Conservation (phyloP, 306 rosid genomes). For the Trichosanthes cucumerina region DNA sequence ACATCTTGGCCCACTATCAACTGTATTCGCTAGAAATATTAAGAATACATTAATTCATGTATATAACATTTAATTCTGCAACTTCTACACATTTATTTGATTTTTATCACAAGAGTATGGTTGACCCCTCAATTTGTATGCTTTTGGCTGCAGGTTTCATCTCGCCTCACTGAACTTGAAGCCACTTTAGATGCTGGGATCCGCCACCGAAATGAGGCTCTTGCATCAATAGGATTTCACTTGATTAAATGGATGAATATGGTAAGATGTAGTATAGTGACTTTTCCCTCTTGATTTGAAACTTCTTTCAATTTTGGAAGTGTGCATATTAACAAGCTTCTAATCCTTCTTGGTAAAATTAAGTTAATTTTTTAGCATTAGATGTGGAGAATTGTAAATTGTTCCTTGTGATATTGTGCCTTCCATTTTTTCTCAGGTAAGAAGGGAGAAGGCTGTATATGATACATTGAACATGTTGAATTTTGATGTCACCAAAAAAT, state of each 20-base stretch:
- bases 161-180: slow-evolving; percentile 85
- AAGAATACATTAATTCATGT: neutral
- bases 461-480: slow-evolving; percentile 92
- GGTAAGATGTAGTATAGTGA: slow-evolving; percentile 32
- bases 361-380: neutral
- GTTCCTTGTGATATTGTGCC: slow-evolving; percentile 20
- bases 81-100: neutral
- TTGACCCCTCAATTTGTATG: neutral
- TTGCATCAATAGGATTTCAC: slow-evolving; percentile 61
- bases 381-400: neutral
- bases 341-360: neutral
- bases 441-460: slow-evolving; percentile 95
- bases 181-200: slow-evolving; percentile 85
- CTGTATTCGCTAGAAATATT: neutral
- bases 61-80: neutral
- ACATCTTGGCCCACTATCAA: neutral
- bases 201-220: slow-evolving; percentile 84
- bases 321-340: neutral
- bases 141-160: slow-evolving; percentile 47
- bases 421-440: slow-evolving; percentile 55
- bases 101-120: neutral
- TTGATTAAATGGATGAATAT: slow-evolving; percentile 76
- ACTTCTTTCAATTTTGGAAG: neutral
- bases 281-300: neutral
- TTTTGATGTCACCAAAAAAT: slow-evolving; percentile 96